These are phyloP conservation scores for Pyrrhoderma noxium DNA, from an alignment of 1,284 basidiomycete species.

Conservation along the genomic window DNA sequence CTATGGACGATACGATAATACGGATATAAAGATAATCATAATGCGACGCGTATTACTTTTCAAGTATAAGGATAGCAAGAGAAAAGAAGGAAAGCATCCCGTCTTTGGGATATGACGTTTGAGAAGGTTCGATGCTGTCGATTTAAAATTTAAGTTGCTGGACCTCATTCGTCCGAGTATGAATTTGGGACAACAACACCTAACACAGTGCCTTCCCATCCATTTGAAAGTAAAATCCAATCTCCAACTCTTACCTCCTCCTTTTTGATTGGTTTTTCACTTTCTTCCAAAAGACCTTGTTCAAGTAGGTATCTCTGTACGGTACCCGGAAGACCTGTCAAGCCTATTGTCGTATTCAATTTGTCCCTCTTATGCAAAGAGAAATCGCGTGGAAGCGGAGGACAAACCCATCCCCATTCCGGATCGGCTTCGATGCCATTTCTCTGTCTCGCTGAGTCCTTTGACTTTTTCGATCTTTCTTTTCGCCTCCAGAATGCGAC, in stretches of 20 bases:
- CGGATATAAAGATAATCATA: no score
- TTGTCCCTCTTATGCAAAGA: neutral
- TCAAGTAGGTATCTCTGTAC: conserved; percentile 58
- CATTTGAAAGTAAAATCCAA: conserved; percentile 62
- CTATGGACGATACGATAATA: no score
- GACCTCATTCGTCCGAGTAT: no score
- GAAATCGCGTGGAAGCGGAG: conserved; percentile 41
- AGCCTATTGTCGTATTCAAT: no score
- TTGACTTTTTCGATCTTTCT: neutral
- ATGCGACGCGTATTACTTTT: no score
- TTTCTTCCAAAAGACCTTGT: conserved; percentile 40
- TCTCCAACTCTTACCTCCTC: conserved; percentile 46
- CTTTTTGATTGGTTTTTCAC: conserved; percentile 30
- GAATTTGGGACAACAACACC: conserved; percentile 11
- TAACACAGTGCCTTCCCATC: conserved; percentile 34
- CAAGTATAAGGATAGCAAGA: no score
- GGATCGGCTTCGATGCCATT: conserved; percentile 23
- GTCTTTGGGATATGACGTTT: no score
- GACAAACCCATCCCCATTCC: conserved; percentile 53
- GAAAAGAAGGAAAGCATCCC: no score
- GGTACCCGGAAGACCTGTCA: conserved; percentile 55
- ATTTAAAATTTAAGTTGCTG: no score
- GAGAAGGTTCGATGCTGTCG: no score
- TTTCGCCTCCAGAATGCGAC: conserved; percentile 48
- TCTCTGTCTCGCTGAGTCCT: no score